phyloP scores from a whole-genome alignment of 108 stramenopile genomes.

The Nitzschia putrida region DNA sequence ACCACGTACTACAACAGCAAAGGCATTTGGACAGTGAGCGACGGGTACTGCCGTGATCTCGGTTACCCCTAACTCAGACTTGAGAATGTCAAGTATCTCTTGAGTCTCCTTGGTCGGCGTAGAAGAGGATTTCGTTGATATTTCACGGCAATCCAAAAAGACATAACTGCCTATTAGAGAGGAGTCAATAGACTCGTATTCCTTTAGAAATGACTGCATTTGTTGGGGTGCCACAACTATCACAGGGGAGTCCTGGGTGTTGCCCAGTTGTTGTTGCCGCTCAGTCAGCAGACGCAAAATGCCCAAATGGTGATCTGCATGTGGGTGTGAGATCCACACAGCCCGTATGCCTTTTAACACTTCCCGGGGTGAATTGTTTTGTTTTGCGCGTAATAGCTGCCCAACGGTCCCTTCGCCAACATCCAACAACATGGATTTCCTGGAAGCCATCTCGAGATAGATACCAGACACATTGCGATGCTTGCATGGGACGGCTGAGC shows the following conservation, averaged over 20 bases:
- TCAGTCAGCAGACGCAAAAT: conserved; percentile 81
- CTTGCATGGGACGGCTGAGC: conserved; percentile 96
- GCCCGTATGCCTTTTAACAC: conserved; percentile 63
- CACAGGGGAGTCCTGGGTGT: conserved; percentile 46
- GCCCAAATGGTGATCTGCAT: conserved; percentile 98
- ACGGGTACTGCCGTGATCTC: conserved; percentile 74
- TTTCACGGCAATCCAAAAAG: conserved; percentile 70
- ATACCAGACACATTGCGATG: conserved; percentile 96
- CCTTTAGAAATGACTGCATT: conserved; percentile 73
- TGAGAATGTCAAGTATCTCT: conserved; percentile 37
- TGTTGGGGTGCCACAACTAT: conserved; percentile 85
- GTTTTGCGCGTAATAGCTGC: conserved; percentile 80
- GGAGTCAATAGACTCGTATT: conserved; percentile 67
- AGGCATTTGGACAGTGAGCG: conserved; percentile 85
- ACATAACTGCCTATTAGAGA: conserved; percentile 58
- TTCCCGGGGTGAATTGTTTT: conserved; percentile 1
- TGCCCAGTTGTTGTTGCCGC: conserved; percentile 40
- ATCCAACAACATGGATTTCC: conserved; percentile 83
- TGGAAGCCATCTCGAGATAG: conserved; percentile 59
- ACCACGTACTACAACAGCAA: conserved; percentile 76
- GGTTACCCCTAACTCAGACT: conserved; percentile 56
- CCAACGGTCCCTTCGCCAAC: conserved; percentile 94
- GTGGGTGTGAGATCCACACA: conserved; percentile 96
- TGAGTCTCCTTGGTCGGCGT: neutral
- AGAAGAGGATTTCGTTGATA: conserved; percentile 16